Evolutionary conservation across 23 red algal genomes (phyloP), one percentile per base, ranked within the genome.

Genomic region (Chondrus crispus): DNA sequence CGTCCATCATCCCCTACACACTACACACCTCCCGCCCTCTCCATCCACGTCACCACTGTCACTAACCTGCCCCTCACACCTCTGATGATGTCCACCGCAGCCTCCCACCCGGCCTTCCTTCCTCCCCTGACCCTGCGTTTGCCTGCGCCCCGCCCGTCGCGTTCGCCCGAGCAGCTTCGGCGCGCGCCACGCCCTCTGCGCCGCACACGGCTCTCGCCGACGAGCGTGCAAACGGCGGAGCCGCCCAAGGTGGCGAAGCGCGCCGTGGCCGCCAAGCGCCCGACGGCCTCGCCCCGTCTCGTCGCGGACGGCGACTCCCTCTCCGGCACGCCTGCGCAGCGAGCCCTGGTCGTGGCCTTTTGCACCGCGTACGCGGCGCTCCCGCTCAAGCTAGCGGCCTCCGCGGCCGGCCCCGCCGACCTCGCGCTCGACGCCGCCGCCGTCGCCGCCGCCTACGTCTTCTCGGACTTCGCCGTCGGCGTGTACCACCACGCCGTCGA

Each of bases 401-500:
- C 58, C 18, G 19, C 29, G 11, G 29, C 30, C 81, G 39, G 41
- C 0, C 19, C 33, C 1, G 0, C 52, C 1, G 84, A 87, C 44
- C 32, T 60, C 50, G 22, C 68, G 24, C 20, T 57, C 8, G 51
- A 87, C 54, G n/a, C 81, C 16, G 35, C 16, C 3, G 33, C 26
- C n/a, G 16, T 88, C 9, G 60, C 50, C 41, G 47, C 57, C 37
- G 82, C 81, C 0, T 94, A 87, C 32, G 32, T 94, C 0, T 90
- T 95, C 40, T 88, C 97, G 0, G 97, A 98, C 78, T 84, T 95
- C 49, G 93, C 85, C 20, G 68, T 93, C 10, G 93, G 89, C 54
- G 74, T 98, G 10, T 98, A 98, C 63, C 97, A 98, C 49, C 95
- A 92, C 47, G 57, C 82, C 2, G 80, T 98, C 3, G 97, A 98